These are phyloP conservation scores for Postia placenta DNA, from an alignment of 768 basidiomycete species.

Conservation along the genomic window DNA sequence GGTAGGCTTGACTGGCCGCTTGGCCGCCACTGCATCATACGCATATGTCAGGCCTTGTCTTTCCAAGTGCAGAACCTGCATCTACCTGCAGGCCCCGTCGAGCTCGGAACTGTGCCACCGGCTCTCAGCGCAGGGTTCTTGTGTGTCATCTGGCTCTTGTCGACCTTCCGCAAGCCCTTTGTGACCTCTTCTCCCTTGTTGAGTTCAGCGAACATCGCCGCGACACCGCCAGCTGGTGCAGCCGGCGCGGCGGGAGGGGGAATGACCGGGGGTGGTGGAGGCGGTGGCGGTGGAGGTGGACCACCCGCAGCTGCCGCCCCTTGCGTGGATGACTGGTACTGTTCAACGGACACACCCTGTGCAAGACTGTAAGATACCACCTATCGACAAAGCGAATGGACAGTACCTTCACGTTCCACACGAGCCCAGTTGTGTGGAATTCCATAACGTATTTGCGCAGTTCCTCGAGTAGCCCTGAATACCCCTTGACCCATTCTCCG, in stretches of 20 bases:
- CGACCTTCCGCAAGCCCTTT: slow-evolving; percentile 87
- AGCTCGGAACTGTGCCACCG: slow-evolving; percentile 42
- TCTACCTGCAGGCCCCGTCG: slow-evolving; percentile 12
- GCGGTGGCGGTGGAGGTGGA: slow-evolving; percentile 12
- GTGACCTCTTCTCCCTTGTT: slow-evolving; percentile 90
- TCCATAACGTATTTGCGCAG: slow-evolving; percentile 80
- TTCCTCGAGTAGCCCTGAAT: slow-evolving; percentile 65
- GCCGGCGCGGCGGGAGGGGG: slow-evolving; percentile 27
- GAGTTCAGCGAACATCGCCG: slow-evolving; percentile 84
- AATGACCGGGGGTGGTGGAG: slow-evolving; percentile 17
- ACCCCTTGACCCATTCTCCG: slow-evolving; percentile 81
- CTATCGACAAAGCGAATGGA: neutral
- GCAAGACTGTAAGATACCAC: neutral
- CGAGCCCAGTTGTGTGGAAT: slow-evolving; percentile 78
- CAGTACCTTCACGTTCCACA: slow-evolving; percentile 80
- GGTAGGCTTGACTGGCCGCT: slow-evolving; percentile 72
- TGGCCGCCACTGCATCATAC: slow-evolving; percentile 22
- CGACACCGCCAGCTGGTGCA: slow-evolving; percentile 44
- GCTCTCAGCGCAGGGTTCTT: slow-evolving; percentile 88
- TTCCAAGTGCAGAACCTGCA: neutral
- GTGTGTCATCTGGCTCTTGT: slow-evolving; percentile 96
- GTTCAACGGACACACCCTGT: slow-evolving; percentile 52
- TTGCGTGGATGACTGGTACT: slow-evolving; percentile 38
- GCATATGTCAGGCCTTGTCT: no score
- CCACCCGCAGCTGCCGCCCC: slow-evolving; percentile 34